Evolutionary conservation across 2,329 filamentous ascomycete species (phyloP).

Genomic region (Hypoxylon sp.): DNA sequence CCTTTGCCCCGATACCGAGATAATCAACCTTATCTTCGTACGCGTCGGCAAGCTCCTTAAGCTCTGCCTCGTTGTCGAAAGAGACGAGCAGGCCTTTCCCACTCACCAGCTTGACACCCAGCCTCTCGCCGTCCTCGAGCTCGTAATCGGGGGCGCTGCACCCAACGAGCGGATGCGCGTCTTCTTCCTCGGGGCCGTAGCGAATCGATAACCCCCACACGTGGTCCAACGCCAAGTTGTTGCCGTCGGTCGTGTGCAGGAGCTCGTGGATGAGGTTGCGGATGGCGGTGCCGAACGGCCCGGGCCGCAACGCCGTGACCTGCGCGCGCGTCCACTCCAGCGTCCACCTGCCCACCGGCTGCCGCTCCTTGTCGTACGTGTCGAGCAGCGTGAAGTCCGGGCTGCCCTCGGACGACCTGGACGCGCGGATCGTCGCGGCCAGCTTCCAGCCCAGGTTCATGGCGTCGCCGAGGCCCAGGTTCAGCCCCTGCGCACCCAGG

Average conservation of each 20-base stretch:
- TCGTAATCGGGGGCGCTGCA: conserved; percentile 54
- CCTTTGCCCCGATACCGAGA: conserved; percentile 35
- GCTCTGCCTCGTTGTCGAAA: conserved; percentile 34
- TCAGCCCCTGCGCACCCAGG: conserved; percentile 67
- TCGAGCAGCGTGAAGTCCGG: conserved; percentile 52
- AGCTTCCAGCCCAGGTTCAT: conserved; percentile 68
- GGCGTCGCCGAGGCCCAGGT: conserved; percentile 66
- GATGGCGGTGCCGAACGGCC: conserved; percentile 44
- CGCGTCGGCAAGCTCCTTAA: conserved; percentile 29
- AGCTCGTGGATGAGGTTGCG: conserved; percentile 46
- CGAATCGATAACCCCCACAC: conserved; percentile 53
- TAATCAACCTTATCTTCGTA: conserved; percentile 42
- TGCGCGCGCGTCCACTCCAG: conserved; percentile 56
- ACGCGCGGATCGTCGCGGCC: conserved; percentile 46
- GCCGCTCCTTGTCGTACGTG: conserved; percentile 62
- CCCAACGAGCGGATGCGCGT: conserved; percentile 51
- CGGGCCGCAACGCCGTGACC: conserved; percentile 49
- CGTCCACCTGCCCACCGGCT: conserved; percentile 55
- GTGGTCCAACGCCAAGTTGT: conserved; percentile 49
- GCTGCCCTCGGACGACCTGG: not conserved
- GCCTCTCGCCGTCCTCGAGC: conserved; percentile 43
- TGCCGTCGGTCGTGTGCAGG: conserved; percentile 48
- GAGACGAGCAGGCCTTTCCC: conserved; percentile 49
- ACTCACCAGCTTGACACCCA: conserved; percentile 49
- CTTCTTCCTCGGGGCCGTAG: conserved; percentile 47